These are phyloP conservation scores for Phytophthora cactorum DNA, from an alignment of 352 stramenopile species.

Conservation along the genomic window DNA sequence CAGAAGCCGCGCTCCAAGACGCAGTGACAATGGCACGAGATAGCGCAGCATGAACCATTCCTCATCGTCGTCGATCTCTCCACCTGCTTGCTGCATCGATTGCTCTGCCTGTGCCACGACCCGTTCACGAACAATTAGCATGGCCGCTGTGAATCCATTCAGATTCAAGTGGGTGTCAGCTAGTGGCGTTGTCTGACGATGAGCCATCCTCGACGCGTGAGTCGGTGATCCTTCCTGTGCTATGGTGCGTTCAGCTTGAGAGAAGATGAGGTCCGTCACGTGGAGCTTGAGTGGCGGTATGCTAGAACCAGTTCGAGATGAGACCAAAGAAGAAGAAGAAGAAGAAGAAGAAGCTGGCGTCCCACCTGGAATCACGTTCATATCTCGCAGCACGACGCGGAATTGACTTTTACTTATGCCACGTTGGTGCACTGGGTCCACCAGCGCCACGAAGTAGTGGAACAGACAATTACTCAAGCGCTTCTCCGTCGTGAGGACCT, in stretches of 20 bases:
- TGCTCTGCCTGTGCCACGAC: constrained; percentile 56
- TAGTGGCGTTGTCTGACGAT: constrained; percentile 34
- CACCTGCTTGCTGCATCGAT: constrained; percentile 26
- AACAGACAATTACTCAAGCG: constrained; percentile 72
- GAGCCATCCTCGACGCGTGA: constrained; percentile 30
- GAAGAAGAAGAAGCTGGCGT: constrained; percentile 15
- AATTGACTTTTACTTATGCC: constrained; percentile 76
- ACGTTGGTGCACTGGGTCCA: constrained; percentile 51
- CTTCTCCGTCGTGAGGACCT: constrained; percentile 63
- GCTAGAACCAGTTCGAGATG: constrained; percentile 13
- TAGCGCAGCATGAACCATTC: constrained; percentile 70
- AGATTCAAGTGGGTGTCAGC: constrained; percentile 40
- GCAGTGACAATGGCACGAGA: constrained; percentile 56
- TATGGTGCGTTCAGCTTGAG: constrained; percentile 50
- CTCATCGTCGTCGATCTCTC: constrained; percentile 66
- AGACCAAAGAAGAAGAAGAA: constrained; percentile 23
- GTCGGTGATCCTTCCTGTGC: constrained; percentile 39
- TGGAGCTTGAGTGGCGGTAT: constrained; percentile 60
- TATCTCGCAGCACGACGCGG: constrained; percentile 58
- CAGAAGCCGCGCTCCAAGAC: constrained; percentile 51
- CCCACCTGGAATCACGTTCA: constrained; percentile 43
- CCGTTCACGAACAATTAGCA: constrained; percentile 64
- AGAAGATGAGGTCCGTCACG: constrained; percentile 69
- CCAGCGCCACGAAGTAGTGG: constrained; percentile 67
- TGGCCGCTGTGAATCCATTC: constrained; percentile 55